Evolutionary conservation across 257 asterid species (phyloP), one percentile per base, ranked within the genome.

Genomic region (Paraleonurus japonicus): DNA sequence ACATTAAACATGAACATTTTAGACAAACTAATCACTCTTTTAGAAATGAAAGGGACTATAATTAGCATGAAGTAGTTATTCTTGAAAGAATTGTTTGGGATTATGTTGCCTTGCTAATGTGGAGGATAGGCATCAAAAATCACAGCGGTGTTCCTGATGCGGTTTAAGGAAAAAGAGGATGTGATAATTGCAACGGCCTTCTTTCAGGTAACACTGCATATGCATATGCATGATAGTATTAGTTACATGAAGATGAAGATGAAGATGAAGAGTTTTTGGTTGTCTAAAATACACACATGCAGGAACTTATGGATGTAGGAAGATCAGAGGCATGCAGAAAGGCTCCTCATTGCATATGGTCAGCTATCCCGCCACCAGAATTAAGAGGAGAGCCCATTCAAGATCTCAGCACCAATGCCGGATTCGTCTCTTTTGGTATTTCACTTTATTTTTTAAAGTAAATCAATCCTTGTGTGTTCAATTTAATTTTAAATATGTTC

Each of bases 261-360:
- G n/a, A n/a, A n/a, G n/a, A n/a, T n/a, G n/a, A n/a, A n/a, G n/a
- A n/a, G n/a, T n/a, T n/a, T n/a, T n/a, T n/a, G n/a, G n/a, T n/a
- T n/a, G 15, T 27, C 13, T 0, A 33, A 39, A 27, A 30, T 50
- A 22, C 58, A 19, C 60, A 30, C 43, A 35, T 35, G 12, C 74
- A 93, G 98, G 97, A 91, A 84, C 87, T 91, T 57, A 85, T 84
- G 88, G 96, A 91, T 74, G 88, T 76, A 17, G 85, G 88, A 62
- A 87, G 79, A 45, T 75, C 88, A 62, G 74, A 80, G 74, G 82
- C 83, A 59, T 86, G 78, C 73, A 23, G 62, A 12, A 90, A 87
- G 76, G 92, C 96, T 73, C 98, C 97, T 58, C 87, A 76, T 69
- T 94, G 96, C 82, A 74, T 61, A 81, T 94, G 97, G 98, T 89